Evolutionary conservation across 805 yeast species (phyloP).

Genomic region (Tetrapisispora arboricola): DNA sequence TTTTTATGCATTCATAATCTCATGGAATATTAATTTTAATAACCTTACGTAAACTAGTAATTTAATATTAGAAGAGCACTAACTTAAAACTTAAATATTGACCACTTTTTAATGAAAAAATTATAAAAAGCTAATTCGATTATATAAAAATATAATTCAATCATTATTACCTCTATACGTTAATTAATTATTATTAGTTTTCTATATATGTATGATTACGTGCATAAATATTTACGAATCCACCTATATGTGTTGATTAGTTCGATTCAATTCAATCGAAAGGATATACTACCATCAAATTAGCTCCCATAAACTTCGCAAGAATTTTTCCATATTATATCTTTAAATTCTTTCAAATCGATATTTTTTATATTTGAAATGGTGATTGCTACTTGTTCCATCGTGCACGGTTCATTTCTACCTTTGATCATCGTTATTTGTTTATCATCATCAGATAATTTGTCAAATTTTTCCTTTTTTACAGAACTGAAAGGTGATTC

Average conservation of each 20-base stretch:
- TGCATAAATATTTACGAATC: no score
- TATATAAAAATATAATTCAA: background rate
- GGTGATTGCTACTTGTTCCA: constrained; percentile 70
- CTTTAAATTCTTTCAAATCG: constrained; percentile 36
- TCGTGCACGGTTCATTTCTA: constrained; percentile 85
- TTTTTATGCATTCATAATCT: background rate
- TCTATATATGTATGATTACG: no score
- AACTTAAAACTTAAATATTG: no score
- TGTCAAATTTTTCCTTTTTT: constrained; percentile 27
- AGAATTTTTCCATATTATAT: constrained; percentile 43
- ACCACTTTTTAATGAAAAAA: no score
- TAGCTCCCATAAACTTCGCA: constrained; percentile 30
- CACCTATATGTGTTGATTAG: no score
- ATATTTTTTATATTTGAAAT: constrained; percentile 41
- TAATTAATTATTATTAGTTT: background rate
- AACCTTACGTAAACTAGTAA: background rate
- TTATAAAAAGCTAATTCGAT: background rate
- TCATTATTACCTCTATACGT: background rate
- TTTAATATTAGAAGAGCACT: background rate
- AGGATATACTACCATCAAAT: no score
- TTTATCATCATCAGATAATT: constrained; percentile 16
- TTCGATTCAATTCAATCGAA: no score
- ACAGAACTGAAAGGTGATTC: constrained; percentile 19
- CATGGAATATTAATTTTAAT: background rate
- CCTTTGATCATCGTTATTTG: constrained; percentile 50